These are phyloP conservation scores for Verbascum thapsus DNA, from an alignment of 257 asterid species.

Conservation along the genomic window DNA sequence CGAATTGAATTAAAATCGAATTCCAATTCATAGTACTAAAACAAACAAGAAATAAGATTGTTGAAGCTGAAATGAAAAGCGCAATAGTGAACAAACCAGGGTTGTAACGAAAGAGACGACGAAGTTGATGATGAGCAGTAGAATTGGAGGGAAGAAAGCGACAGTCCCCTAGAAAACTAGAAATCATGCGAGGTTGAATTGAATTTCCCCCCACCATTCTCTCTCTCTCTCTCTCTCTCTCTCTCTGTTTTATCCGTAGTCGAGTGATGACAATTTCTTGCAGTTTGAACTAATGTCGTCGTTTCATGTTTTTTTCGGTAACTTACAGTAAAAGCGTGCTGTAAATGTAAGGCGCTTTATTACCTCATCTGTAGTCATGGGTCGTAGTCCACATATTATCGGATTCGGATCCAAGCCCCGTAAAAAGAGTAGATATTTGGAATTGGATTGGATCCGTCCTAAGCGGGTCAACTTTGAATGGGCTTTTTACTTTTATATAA, in stretches of 20 bases:
- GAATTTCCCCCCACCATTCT: conserved; percentile 51
- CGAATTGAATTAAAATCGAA: not conserved
- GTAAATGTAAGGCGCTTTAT: too few species aligned
- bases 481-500: too few species aligned
- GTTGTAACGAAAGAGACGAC: conserved; percentile 44
- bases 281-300: not conserved
- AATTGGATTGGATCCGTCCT: too few species aligned
- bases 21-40: not conserved
- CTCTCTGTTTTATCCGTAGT: conserved; percentile 37
- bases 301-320: too few species aligned
- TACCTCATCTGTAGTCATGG: too few species aligned
- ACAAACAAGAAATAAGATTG: not conserved
- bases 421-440: too few species aligned
- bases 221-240: conserved; percentile 14
- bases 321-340: too few species aligned
- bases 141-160: conserved; percentile 49
- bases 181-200: conserved; percentile 67
- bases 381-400: too few species aligned
- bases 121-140: conserved; percentile 44
- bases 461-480: too few species aligned
- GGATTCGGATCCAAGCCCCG: too few species aligned
- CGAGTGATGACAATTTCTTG: not conserved
- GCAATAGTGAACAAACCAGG: conserved; percentile 48
- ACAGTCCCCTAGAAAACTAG: conserved; percentile 63
- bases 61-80: not conserved